phyloP scores from a whole-genome alignment of 805 yeast genomes.

The Sporopachydermia lactativora region DNA sequence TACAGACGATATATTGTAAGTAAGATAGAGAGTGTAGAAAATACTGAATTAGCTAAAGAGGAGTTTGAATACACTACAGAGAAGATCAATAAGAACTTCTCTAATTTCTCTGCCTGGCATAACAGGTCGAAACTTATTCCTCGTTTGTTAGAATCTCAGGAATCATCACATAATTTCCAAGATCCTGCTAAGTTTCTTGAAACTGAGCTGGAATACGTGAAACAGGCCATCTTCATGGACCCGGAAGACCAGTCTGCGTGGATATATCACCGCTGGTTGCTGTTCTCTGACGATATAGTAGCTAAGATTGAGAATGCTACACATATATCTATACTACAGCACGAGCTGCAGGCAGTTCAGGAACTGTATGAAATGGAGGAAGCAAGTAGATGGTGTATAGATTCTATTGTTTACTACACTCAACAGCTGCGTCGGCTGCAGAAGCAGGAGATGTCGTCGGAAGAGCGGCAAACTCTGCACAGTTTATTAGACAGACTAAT shows the following conservation, averaged over 20 bases:
- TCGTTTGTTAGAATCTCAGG: constrained; percentile 23
- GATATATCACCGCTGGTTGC: constrained; percentile 78
- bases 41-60: constrained; percentile 19
- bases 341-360: constrained; percentile 33
- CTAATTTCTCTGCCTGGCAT: constrained; percentile 96
- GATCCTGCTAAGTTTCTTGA: constrained; percentile 25
- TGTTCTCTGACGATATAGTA: constrained; percentile 18
- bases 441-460: constrained; percentile 8
- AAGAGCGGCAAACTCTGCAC: constrained; percentile 9
- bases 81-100: constrained; percentile 69
- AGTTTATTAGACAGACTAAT: constrained; percentile 26
- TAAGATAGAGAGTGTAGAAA: constrained; percentile 17
- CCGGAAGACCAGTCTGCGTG: constrained; percentile 91
- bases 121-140: constrained; percentile 63
- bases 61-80: constrained; percentile 71
- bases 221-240: constrained; percentile 73
- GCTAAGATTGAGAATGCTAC: constrained; percentile 16
- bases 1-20: constrained; percentile 64
- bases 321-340: constrained; percentile 25
- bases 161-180: constrained; percentile 13
- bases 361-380: constrained; percentile 63
- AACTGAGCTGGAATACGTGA: constrained; percentile 53
- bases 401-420: constrained; percentile 34
- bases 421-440: constrained; percentile 14
- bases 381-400: constrained; percentile 64